phyloP scores from a whole-genome alignment of 2,329 filamentous ascomycete genomes.

The Thelonectria rubi region DNA sequence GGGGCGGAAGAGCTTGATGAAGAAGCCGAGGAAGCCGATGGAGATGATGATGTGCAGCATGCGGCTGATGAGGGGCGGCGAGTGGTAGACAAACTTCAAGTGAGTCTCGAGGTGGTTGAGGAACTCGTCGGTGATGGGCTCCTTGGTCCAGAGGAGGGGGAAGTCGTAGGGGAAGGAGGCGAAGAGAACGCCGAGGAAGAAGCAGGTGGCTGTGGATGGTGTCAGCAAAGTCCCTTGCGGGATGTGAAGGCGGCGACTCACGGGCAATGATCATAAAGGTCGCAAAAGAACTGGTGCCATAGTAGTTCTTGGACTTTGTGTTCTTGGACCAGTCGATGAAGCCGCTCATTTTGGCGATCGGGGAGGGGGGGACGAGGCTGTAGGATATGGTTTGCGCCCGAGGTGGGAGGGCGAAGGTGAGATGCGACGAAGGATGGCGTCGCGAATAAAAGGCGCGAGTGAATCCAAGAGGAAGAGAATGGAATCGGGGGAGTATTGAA shows the following conservation, averaged over 20 bases:
- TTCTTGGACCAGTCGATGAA: constrained; percentile 66
- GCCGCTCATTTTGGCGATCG: constrained; percentile 42
- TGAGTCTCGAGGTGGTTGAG: constrained; percentile 89
- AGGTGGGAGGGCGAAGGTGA: constrained; percentile 1
- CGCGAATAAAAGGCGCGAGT: constrained; percentile 10
- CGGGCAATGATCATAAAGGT: constrained; percentile 97
- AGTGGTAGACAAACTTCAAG: constrained; percentile 89
- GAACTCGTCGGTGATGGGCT: constrained; percentile 71
- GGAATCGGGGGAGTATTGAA: constrained; percentile 8
- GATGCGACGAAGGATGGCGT: constrained; percentile 14
- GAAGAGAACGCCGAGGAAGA: constrained; percentile 98
- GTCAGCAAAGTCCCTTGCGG: constrained; percentile 6
- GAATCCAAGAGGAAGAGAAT: constrained; percentile 14
- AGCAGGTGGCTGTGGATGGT: constrained; percentile 75
- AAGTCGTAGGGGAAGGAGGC: constrained; percentile 96
- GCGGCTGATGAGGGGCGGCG: constrained; percentile 89
- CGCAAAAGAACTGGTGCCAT: constrained; percentile 79
- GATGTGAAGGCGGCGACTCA: constrained; percentile 57
- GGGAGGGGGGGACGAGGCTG: constrained; percentile 24
- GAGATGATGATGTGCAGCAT: constrained; percentile 94
- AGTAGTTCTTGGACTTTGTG: constrained; percentile 65
- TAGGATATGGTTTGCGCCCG: constrained; percentile 17
- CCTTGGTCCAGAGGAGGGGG: constrained; percentile 82
- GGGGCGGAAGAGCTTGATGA: constrained; percentile 94
- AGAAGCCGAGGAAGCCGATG: constrained; percentile 86